Evolutionary conservation across 306 rosid species (phyloP).

Genomic region (Begonia masoniana): DNA sequence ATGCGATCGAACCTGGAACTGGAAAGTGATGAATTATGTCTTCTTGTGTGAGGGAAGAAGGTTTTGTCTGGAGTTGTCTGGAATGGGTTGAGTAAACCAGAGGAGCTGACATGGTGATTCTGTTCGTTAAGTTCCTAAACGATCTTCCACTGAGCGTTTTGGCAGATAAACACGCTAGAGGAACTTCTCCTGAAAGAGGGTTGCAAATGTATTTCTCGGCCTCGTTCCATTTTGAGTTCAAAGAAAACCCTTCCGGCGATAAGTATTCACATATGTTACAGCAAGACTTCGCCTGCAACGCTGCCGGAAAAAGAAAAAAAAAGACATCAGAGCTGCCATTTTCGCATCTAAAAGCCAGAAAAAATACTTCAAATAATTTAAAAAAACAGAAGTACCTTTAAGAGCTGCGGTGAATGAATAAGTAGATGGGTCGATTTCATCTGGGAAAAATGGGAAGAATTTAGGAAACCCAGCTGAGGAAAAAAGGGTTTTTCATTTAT

Average conservation of each 20-base stretch:
- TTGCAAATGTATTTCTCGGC: conserved; percentile 93
- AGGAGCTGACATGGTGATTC: conserved; percentile 69
- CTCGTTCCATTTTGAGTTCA: conserved; percentile 94
- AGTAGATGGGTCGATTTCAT: conserved; percentile 90
- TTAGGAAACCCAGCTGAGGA: not conserved
- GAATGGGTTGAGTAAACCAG: conserved; percentile 40
- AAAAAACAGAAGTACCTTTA: conserved; percentile 41
- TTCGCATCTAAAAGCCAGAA: not conserved
- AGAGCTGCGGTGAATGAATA: conserved; percentile 86
- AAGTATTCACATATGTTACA: conserved; percentile 53
- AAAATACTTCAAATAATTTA: not conserved
- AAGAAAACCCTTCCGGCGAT: conserved; percentile 82
- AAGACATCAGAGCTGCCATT: not conserved
- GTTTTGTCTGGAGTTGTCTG: conserved; percentile 32
- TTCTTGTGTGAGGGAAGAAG: conserved; percentile 15
- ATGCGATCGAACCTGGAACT: conserved; percentile 38
- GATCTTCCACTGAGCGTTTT: conserved; percentile 84
- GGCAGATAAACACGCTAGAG: conserved; percentile 86
- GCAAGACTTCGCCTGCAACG: conserved; percentile 63
- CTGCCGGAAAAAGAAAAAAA: conserved; percentile 34
- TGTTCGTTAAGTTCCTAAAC: conserved; percentile 41
- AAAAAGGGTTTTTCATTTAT: not conserved
- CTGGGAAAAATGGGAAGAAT: conserved; percentile 23
- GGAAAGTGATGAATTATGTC: conserved; percentile 6
- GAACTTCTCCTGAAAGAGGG: conserved; percentile 87